phyloP scores from a whole-genome alignment of 1,139 yeast species.

The Scheffersomyces quercinus region DNA sequence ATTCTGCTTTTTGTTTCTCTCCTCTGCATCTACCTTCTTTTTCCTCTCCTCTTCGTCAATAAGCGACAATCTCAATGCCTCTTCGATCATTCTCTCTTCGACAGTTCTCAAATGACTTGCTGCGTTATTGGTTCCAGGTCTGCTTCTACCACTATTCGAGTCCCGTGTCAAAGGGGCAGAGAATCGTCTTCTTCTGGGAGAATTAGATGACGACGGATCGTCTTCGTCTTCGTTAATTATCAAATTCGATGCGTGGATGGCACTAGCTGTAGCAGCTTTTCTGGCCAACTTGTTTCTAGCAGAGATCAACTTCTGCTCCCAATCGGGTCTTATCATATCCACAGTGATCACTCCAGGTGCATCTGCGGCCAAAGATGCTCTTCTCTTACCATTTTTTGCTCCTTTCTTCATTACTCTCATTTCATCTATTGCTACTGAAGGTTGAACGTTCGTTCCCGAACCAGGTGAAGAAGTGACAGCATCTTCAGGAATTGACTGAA shows the following conservation, averaged over 20 bases:
- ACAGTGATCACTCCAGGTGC: slow-evolving; percentile 71
- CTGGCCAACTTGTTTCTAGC: slow-evolving; percentile 82
- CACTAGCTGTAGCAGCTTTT: slow-evolving; percentile 90
- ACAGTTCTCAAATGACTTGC: slow-evolving; percentile 27
- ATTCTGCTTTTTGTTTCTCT: slow-evolving; percentile 8
- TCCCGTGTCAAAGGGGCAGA: slow-evolving; percentile 2
- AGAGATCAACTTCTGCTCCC: slow-evolving; percentile 72
- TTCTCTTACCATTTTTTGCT: slow-evolving; percentile 17
- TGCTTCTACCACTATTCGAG: slow-evolving; percentile 10
- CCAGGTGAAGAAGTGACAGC: slow-evolving; percentile 13
- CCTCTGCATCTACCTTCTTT: slow-evolving; percentile 23
- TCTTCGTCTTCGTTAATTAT: slow-evolving; percentile 34
- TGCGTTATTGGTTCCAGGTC: slow-evolving; percentile 9
- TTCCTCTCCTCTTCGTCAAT: slow-evolving; percentile 65
- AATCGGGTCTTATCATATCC: slow-evolving; percentile 86
- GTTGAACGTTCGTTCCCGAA: slow-evolving; percentile 1
- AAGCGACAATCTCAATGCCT: slow-evolving; percentile 74
- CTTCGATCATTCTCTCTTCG: slow-evolving; percentile 82
- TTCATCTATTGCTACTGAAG: neutral
- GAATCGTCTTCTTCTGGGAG: slow-evolving; percentile 9
- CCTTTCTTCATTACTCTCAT: slow-evolving; percentile 1
- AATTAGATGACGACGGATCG: slow-evolving; percentile 3
- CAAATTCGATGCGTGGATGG: slow-evolving; percentile 81
- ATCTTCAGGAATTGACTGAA: slow-evolving; percentile 12
- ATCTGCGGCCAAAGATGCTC: slow-evolving; percentile 56